Evolutionary conservation across 345 rosid genomes (phyloP).

Genomic region (Populus tremula): DNA sequence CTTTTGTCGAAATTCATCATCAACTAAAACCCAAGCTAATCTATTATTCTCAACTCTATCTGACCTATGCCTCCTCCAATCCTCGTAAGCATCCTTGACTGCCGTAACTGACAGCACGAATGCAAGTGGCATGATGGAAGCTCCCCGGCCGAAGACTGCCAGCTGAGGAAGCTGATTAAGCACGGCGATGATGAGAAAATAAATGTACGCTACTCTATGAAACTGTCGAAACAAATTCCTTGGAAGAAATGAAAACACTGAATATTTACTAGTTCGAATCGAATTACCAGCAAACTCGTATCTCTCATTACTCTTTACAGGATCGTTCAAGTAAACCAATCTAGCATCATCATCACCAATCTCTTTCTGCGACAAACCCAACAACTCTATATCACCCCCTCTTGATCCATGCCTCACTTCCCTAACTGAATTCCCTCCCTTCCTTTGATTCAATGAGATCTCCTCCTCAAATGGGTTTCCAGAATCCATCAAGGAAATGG

Average conservation of each 20-base stretch:
- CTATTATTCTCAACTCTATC: background rate
- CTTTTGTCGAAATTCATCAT: background rate
- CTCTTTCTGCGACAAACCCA: background rate
- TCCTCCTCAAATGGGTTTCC: background rate
- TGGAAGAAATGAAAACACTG: constrained; percentile 4
- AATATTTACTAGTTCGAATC: constrained; percentile 11
- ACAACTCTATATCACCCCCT: background rate
- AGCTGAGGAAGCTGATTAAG: background rate
- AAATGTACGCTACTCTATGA: constrained; percentile 14
- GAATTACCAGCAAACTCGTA: background rate
- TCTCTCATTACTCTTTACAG: background rate
- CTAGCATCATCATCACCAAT: background rate
- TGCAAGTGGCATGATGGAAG: background rate
- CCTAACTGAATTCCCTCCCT: background rate
- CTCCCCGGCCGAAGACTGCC: background rate
- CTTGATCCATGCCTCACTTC: background rate
- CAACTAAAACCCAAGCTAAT: background rate
- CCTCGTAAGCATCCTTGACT: constrained; percentile 14
- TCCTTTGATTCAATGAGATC: background rate
- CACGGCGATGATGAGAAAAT: constrained; percentile 8
- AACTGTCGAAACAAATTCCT: constrained; percentile 12
- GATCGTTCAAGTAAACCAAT: background rate
- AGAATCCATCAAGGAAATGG: background rate
- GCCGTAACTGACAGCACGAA: constrained; percentile 6
- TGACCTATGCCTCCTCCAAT: constrained; percentile 12